A percentile compares a stretch with the other conserved stretches of the same genome.
Evolutionary conservation across 257 asterid species (phyloP).

Genomic region (Dorcoceras hygrometricum): DNA sequence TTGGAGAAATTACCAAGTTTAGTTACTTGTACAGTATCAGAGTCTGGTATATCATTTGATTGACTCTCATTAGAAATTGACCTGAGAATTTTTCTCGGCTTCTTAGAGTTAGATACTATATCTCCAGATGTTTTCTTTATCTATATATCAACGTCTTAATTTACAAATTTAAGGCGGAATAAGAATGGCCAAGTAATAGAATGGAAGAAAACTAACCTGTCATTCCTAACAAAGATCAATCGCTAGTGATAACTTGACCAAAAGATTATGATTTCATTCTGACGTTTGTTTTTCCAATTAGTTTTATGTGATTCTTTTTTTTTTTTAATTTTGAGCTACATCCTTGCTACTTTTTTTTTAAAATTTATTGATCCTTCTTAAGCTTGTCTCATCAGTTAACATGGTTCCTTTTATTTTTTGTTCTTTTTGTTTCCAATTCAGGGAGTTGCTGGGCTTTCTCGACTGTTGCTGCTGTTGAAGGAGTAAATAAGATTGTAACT

Average conservation of each 20-base stretch:
- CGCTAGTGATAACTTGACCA: background rate
- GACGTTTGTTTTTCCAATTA: background rate
- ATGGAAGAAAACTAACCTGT: background rate
- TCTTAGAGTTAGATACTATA: background rate
- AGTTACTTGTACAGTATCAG: background rate
- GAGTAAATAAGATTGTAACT: conserved; percentile 70
- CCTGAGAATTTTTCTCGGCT: background rate
- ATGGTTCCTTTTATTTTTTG: background rate
- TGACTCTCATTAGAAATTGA: background rate
- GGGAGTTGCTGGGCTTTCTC: conserved; percentile 99
- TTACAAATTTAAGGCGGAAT: background rate
- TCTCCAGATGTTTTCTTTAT: background rate
- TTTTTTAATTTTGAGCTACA: background rate
- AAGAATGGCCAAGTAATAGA: background rate
- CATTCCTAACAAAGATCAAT: background rate
- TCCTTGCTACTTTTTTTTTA: background rate
- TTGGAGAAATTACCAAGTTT: background rate
- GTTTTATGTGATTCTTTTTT: background rate
- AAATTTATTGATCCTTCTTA: no score
- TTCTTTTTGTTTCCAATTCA: conserved; percentile 24
- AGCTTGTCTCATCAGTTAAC: background rate
- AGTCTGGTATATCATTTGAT: no score
- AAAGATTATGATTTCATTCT: background rate
- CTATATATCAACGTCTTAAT: no score
- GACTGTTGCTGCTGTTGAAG: conserved; percentile 79